phyloP scores from a whole-genome alignment of 495 filamentous ascomycete genomes.

The Trichoderma parareesei region DNA sequence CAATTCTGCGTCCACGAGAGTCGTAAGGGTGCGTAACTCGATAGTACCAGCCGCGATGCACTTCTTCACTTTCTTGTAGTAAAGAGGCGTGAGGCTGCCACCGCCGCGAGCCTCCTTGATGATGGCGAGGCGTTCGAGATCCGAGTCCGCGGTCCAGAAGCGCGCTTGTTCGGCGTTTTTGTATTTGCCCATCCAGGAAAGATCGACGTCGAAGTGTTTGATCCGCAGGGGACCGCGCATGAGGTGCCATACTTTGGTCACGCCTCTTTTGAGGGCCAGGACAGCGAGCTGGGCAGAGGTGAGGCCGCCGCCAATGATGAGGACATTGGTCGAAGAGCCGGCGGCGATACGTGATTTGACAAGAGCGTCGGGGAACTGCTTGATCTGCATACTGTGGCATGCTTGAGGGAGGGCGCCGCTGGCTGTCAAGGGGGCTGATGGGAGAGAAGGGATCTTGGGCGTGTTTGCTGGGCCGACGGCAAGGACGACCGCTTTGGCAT shows the following conservation, averaged over 20 bases:
- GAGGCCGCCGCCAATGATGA: conserved; percentile 54
- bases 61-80: conserved; percentile 41
- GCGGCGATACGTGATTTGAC: conserved; percentile 39
- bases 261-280: conserved; percentile 44
- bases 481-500: conserved; percentile 43
- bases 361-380: conserved; percentile 35
- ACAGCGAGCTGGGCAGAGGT: conserved; percentile 54
- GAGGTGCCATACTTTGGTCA: conserved; percentile 47
- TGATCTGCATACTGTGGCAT: conserved; percentile 50
- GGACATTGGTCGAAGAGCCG: conserved; percentile 40
- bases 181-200: conserved; percentile 60
- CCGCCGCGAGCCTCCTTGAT: conserved; percentile 49
- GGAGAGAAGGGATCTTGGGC: conserved; percentile 39
- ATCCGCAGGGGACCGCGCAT: conserved; percentile 52
- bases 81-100: conserved; percentile 50
- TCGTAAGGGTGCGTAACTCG: conserved; percentile 42
- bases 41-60: conserved; percentile 36
- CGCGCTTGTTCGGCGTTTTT: conserved; percentile 54
- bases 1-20: conserved; percentile 26
- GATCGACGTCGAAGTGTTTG: conserved; percentile 55
- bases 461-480: conserved; percentile 48
- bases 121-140: conserved; percentile 52
- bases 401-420: conserved; percentile 34
- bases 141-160: conserved; percentile 53
- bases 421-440: conserved; percentile 12